Conservation (phyloP, 768 basidiomycete species). For the Dentipellis fragilis region DNA sequence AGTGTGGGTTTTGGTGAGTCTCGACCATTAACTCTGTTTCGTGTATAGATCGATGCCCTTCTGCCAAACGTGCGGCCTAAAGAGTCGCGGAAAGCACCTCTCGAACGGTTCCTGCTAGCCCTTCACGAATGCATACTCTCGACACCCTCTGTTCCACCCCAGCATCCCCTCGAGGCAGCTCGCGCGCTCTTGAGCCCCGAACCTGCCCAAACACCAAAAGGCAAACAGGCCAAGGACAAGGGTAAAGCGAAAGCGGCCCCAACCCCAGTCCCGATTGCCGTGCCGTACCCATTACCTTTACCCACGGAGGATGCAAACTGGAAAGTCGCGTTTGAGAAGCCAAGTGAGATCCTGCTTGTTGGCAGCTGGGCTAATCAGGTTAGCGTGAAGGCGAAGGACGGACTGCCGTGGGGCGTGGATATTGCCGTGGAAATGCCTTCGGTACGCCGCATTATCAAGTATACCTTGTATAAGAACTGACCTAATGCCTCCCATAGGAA, state of each 20-base stretch:
- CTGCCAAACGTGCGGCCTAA: slow-evolving; percentile 70
- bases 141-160: slow-evolving; percentile 45
- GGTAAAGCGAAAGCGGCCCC: not conserved
- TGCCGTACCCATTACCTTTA: slow-evolving; percentile 61
- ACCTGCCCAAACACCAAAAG: not conserved
- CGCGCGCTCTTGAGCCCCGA: slow-evolving; percentile 36
- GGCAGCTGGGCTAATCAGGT: slow-evolving; percentile 84
- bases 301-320: slow-evolving; percentile 78
- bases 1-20: slow-evolving; percentile 4
- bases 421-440: slow-evolving; percentile 81
- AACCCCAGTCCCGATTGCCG: slow-evolving; percentile 27
- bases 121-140: slow-evolving; percentile 58
- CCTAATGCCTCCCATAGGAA: slow-evolving; percentile 24
- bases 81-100: slow-evolving; percentile 37
- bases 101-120: slow-evolving; percentile 59
- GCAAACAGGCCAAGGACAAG: slow-evolving; percentile 1
- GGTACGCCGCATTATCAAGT: slow-evolving; percentile 26
- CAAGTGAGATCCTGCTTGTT: slow-evolving; percentile 64
- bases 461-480: not conserved
- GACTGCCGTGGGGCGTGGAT: slow-evolving; percentile 59
- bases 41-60: slow-evolving; percentile 61
- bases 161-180: slow-evolving; percentile 60
- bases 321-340: slow-evolving; percentile 76
- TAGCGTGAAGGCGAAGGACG: slow-evolving; percentile 63
- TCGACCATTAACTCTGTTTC: too few species aligned